Percentiles rank a stretch among this genome's conserved stretches.
These are phyloP conservation scores for Mycotypha africana DNA, from an alignment of 371 early-diverging fungal species.

Conservation along the genomic window DNA sequence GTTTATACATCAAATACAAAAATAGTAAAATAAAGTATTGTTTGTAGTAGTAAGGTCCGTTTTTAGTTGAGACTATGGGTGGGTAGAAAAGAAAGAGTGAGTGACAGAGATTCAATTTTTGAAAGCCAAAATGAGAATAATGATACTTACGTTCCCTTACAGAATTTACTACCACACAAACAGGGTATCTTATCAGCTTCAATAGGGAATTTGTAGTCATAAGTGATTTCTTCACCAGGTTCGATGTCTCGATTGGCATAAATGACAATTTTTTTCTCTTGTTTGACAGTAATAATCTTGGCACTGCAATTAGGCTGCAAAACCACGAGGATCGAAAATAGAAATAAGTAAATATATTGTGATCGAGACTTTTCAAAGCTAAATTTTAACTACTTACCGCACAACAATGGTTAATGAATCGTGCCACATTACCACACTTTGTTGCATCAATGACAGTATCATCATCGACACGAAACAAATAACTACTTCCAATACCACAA, in stretches of 20 bases:
- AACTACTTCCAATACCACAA: conserved; percentile 89
- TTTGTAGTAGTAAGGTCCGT: too few relatives aligned
- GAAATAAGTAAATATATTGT: too few relatives aligned
- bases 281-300: conserved; percentile 82
- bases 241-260: conserved; percentile 86
- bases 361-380: conserved; percentile 2
- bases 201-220: conserved; percentile 97
- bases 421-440: conserved; percentile 92
- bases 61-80: too few relatives aligned
- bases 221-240: conserved; percentile 96
- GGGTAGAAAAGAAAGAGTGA: too few relatives aligned
- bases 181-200: conserved; percentile 94
- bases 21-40: too few relatives aligned
- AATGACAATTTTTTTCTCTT: conserved; percentile 90
- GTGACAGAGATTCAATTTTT: too few relatives aligned
- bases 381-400: conserved; percentile 49
- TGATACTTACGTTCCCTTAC: conserved; percentile 83
- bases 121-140: too few relatives aligned
- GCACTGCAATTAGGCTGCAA: conserved; percentile 98
- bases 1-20: too few relatives aligned
- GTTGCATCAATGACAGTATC: conserved; percentile 98
- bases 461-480: conserved; percentile 95
- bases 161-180: conserved; percentile 81
- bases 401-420: conserved; percentile 98
- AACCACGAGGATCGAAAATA: too few relatives aligned